These are phyloP conservation scores for Murraya koenigii DNA, from an alignment of 345 rosid genomes.

Conservation along the genomic window DNA sequence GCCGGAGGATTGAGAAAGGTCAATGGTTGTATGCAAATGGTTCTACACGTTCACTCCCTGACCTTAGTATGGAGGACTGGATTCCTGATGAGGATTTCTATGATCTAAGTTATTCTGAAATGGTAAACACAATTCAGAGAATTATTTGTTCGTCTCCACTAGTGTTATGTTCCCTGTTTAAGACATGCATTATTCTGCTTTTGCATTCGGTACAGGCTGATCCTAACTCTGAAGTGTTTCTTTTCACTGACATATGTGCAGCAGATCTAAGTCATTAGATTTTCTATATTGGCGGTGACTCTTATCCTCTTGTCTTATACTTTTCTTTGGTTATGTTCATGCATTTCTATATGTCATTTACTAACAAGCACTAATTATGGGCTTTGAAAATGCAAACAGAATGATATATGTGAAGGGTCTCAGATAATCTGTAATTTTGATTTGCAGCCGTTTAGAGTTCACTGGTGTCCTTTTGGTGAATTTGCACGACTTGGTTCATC, in stretches of 20 bases:
- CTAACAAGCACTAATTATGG: not conserved
- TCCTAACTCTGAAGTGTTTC: not conserved
- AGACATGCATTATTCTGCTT: constrained; percentile 2
- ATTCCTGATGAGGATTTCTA: constrained; percentile 56
- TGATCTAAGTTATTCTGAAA: constrained; percentile 50
- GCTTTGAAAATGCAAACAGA: not conserved
- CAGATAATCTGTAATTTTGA: not conserved
- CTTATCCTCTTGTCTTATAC: not conserved
- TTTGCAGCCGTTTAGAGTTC: constrained; percentile 57
- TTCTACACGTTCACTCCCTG: constrained; percentile 45
- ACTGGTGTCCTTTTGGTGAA: constrained; percentile 69
- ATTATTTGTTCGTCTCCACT: not conserved
- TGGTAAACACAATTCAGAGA: constrained; percentile 34
- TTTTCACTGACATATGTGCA: not conserved
- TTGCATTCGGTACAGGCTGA: not conserved
- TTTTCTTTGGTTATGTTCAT: not conserved
- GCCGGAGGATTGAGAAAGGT: constrained; percentile 71
- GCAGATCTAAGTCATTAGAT: not conserved
- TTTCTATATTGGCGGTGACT: not conserved
- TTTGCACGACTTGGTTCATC: constrained; percentile 41
- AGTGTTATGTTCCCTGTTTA: not conserved
- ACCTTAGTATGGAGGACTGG: constrained; percentile 61
- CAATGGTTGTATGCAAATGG: constrained; percentile 72
- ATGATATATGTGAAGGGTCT: not conserved
- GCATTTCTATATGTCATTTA: not conserved